Percentiles rank a stretch among this genome's conserved stretches.
phyloP scores from a whole-genome alignment of 768 basidiomycete species.

The Dentipellis sp. region DNA sequence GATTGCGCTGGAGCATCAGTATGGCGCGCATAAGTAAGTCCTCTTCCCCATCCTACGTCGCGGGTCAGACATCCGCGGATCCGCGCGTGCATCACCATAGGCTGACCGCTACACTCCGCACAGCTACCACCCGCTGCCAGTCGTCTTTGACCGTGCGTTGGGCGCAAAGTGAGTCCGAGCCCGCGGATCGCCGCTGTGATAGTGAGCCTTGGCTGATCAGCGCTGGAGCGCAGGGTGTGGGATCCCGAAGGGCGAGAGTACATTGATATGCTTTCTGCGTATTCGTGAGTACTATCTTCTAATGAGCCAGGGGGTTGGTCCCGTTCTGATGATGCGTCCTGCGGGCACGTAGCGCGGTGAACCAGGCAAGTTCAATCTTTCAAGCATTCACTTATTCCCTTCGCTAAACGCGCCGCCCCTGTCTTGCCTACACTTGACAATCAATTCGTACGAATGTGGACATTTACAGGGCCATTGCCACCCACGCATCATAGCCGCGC shows the following conservation, averaged over 20 bases:
- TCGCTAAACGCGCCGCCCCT: not conserved
- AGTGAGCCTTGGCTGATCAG: slow-evolving; percentile 7
- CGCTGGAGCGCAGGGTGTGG: slow-evolving; percentile 52
- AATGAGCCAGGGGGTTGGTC: not conserved
- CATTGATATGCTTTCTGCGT: slow-evolving; percentile 97
- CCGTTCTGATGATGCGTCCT: no score
- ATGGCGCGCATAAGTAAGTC: slow-evolving; percentile 85
- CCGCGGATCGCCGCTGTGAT: slow-evolving; percentile 7
- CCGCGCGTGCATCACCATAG: not conserved
- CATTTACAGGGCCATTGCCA: slow-evolving; percentile 76
- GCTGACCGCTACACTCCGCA: slow-evolving; percentile 25
- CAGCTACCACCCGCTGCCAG: slow-evolving; percentile 93
- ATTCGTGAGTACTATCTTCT: slow-evolving; percentile 57
- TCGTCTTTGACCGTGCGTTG: slow-evolving; percentile 85
- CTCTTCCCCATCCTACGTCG: not conserved
- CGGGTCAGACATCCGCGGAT: not conserved
- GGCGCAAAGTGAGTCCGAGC: slow-evolving; percentile 78
- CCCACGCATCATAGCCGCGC: slow-evolving; percentile 73
- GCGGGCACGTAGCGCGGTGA: slow-evolving; percentile 54
- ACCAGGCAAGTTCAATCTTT: slow-evolving; percentile 48
- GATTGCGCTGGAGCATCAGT: slow-evolving; percentile 72
- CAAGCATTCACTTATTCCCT: no score
- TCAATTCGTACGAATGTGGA: not conserved
- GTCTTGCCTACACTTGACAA: not conserved
- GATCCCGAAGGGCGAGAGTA: slow-evolving; percentile 94